Base-by-base conservation (phyloP, 176 grass and related monocot species). In the Hordeum marinum region DNA sequence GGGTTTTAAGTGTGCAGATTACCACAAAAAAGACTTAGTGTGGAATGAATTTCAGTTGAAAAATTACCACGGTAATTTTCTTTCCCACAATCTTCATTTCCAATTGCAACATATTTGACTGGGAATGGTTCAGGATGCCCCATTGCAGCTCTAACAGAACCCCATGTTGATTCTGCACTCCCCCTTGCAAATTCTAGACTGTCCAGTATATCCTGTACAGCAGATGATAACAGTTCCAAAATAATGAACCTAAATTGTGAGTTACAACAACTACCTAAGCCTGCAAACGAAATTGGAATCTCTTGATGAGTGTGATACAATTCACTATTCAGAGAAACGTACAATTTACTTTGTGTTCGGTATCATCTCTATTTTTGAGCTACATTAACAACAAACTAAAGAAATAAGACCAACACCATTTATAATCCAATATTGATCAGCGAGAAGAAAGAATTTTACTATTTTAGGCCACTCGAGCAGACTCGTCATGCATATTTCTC, bases 141-240 rank as follows among this genome's bases (percentile, higher is more conserved):
- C 96, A 98, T 92, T 72, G 83, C 42, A 83, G 96, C 96, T 48
- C 96, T 90, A 89, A 95, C 88, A 70, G 89, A 92, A 34, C 96
- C 96, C 96, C 96, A 98, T 81, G 80, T 95, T 79, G 96, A 94
- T 43, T 94, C 79, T 65, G 87, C 79, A 31, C 79, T 87, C 59
- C 96, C 96, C 83, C 83, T 94, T 78, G 96, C 93, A 94, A 98
- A 98, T 74, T 98, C 96, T 81, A 98, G 84, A 79, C 96, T 91
- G 62, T 95, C 85, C 50, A 98, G 82, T 57, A 95, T 81, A 81
- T 98, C 96, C 96, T 98, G 85, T 43, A 60, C 69, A 81, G 70
- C 42, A 86, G 8, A 71, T 18, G 41, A 71, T 45, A 41, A 41
- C 13, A 62, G 13, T 76, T 70, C 52, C 11, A 86, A 36, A 78